Conservation (phyloP, 169 alveolate genomes). For the Cryptosporidium viatorum region DNA sequence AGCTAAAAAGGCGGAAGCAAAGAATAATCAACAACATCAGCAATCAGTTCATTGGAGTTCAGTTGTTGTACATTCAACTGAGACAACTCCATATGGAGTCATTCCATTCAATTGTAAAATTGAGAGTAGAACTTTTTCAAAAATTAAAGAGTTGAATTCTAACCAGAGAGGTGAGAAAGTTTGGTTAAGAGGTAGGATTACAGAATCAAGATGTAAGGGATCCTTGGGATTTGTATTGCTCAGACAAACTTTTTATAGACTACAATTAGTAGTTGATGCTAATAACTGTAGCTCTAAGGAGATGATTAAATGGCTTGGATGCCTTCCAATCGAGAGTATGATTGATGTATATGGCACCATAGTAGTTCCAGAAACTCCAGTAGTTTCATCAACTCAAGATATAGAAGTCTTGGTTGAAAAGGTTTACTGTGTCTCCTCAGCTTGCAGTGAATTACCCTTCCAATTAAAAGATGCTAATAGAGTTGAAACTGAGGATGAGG, state of each 20-base stretch:
- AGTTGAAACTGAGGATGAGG: constrained; percentile 82
- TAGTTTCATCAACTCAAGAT: constrained; percentile 90
- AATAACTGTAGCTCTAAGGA: constrained; percentile 82
- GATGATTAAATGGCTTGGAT: constrained; percentile 89
- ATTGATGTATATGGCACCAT: constrained; percentile 94
- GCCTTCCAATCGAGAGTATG: constrained; percentile 92
- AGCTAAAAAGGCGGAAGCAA: constrained; percentile 65
- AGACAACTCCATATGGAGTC: constrained; percentile 17
- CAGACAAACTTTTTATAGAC: constrained; percentile 82
- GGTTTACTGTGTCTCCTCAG: constrained; percentile 87
- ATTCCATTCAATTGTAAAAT: constrained; percentile 11
- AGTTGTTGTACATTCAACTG: constrained; percentile 9
- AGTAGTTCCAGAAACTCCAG: constrained; percentile 90
- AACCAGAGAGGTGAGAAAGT: constrained; percentile 63
- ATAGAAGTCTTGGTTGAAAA: constrained; percentile 91
- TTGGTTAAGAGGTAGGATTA: constrained; percentile 87
- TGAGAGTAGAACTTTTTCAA: constrained; percentile 16
- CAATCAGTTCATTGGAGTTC: constrained; percentile 57
- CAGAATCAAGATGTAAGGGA: constrained; percentile 87
- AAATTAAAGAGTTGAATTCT: constrained; percentile 28
- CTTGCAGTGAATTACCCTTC: constrained; percentile 93
- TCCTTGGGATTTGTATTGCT: constrained; percentile 83
- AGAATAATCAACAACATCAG: neutral
- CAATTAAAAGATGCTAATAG: constrained; percentile 95
- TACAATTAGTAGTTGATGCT: constrained; percentile 86